Base-by-base conservation (phyloP, 2,329 filamentous ascomycete genomes). In the Taxawa tesnikishii region DNA sequence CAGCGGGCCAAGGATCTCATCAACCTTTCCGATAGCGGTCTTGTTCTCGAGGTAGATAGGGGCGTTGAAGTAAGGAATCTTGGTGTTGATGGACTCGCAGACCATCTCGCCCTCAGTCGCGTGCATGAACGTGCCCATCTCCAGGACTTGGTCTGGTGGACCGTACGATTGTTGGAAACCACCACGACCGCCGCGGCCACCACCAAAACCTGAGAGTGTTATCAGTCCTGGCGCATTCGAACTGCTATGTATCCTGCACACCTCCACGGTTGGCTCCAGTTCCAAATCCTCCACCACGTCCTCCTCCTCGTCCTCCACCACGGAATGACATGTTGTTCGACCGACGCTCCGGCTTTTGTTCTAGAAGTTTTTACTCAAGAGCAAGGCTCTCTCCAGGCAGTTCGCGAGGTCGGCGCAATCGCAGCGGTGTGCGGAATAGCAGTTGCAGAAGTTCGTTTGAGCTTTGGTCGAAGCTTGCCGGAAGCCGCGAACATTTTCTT, bases 31-130 rank as follows among this genome's bases (percentile, higher is more conserved):
- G 58, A 98, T 48, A 17, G 40, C 31, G 26, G 36, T 26, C 21
- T 96, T 98, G 70, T 96, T 98, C 72, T 96, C 88, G 51, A 96
- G 79, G 67, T 90, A 98, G 60, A 98, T 93, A 46, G 85, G 85
- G 40, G 90, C 90, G 68, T 94, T 96, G 79, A 98, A 98, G 68
- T 93, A 93, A 40, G 90, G 90, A 43, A 98, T 80, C 66, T 96
- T 96, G 49, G 80, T 68, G 69, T 94, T 96, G 62, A 81, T 79
- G 46, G 83, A 92, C 62, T 85, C 79, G 80, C 88, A 94, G 48
- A 98, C 80, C 72, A 98, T 90, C 63, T 98, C 90, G 58, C 88
- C 88, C 63, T 98, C 90, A 65, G 83, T 88, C 37, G 85, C 78
- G 66, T 98, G 90, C 56, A 94, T 63, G 62, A 96, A 93, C 44